A percentile compares a stretch with the other conserved stretches of the same genome.
Evolutionary conservation across 768 basidiomycete genomes (phyloP).

Genomic region (Pleurotus salmoneostramineus): DNA sequence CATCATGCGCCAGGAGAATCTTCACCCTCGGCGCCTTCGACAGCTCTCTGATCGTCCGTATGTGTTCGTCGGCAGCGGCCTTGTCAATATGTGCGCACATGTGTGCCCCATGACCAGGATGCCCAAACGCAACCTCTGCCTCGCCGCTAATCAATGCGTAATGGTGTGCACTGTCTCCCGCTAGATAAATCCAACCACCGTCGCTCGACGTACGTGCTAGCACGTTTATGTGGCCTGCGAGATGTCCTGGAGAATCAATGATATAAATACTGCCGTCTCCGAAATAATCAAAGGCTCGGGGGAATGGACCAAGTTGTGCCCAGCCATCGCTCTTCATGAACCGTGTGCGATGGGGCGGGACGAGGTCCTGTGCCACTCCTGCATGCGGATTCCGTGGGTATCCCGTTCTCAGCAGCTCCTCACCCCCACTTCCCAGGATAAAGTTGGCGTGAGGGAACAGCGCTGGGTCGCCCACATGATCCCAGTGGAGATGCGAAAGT

Average conservation of each 20-base stretch:
- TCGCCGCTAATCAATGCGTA: slow-evolving; percentile 44
- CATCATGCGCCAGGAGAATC: slow-evolving; percentile 52
- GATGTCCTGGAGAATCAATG: slow-evolving; percentile 54
- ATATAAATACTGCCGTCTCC: slow-evolving; percentile 58
- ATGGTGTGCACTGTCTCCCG: slow-evolving; percentile 55
- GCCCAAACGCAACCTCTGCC: slow-evolving; percentile 29
- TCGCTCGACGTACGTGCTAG: slow-evolving; percentile 50
- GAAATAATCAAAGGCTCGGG: slow-evolving; percentile 47
- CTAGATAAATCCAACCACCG: slow-evolving; percentile 54
- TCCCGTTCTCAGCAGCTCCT: slow-evolving; percentile 28
- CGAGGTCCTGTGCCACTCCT: slow-evolving; percentile 24
- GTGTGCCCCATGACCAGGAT: slow-evolving; percentile 11
- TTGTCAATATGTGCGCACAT: slow-evolving; percentile 41
- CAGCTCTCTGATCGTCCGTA: slow-evolving; percentile 34
- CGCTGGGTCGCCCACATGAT: slow-evolving; percentile 44
- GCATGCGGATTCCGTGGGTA: slow-evolving; percentile 39
- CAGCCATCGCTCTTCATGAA: slow-evolving; percentile 30
- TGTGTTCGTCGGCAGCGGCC: slow-evolving; percentile 36
- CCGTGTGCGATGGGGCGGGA: slow-evolving; percentile 30
- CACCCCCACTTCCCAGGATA: slow-evolving; percentile 39
- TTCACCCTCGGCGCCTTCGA: slow-evolving; percentile 31
- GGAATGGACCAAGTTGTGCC: slow-evolving; percentile 46
- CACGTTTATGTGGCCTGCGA: slow-evolving; percentile 50
- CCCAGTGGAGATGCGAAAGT: slow-evolving; percentile 53
- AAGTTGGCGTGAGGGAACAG: slow-evolving; percentile 45